These are phyloP conservation scores for Circinella minor DNA, from an alignment of 371 early-diverging fungal species.

Conservation along the genomic window DNA sequence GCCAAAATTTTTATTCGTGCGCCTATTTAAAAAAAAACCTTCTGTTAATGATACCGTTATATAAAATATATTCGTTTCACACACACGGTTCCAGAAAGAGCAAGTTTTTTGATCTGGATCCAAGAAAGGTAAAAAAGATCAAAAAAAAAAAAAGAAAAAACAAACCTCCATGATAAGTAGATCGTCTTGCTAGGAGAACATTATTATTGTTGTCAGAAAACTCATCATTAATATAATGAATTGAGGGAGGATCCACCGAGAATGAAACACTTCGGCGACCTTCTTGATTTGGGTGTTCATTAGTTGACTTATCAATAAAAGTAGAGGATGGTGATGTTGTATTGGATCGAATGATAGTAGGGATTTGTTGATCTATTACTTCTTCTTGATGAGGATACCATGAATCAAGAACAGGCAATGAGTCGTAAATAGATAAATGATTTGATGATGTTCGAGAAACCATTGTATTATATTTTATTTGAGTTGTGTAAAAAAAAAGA, in stretches of 20 bases:
- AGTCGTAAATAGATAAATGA: conserved; percentile 35
- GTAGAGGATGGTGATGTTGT: conserved; percentile 8
- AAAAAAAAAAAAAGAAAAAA: no score
- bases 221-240: conserved; percentile 23
- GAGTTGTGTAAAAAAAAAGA: conserved; percentile 9
- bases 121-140: no score
- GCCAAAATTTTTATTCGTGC: conserved; percentile 19
- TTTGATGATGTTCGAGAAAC: conserved; percentile 9
- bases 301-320: conserved; percentile 3
- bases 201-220: not conserved
- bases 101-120: conserved; percentile 4
- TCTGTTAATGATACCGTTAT: conserved; percentile 1
- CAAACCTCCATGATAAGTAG: not conserved
- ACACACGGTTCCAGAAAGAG: no score
- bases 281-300: not conserved
- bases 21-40: conserved; percentile 6
- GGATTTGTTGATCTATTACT: not conserved
- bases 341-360: conserved; percentile 11
- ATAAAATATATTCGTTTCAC: no score
- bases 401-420: conserved; percentile 35
- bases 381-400: conserved; percentile 33
- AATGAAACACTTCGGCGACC: conserved; percentile 35
- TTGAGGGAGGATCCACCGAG: conserved; percentile 37
- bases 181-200: not conserved
- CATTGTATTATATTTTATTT: conserved; percentile 5